phyloP scores from a whole-genome alignment of 2,329 filamentous ascomycete species.

The Exophiala aquamarina region DNA sequence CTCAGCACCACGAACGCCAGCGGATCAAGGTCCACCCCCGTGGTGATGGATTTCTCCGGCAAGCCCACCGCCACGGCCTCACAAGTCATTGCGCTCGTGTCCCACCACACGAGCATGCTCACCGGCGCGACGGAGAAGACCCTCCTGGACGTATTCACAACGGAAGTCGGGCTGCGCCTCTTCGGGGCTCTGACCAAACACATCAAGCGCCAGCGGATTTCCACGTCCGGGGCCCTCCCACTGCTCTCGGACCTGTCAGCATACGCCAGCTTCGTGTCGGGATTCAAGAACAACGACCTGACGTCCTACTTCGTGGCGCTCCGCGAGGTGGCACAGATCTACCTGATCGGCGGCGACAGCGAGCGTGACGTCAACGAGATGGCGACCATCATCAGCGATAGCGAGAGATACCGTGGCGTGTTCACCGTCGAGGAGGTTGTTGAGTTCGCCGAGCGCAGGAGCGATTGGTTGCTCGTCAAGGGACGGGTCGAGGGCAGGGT shows the following conservation, averaged over 20 bases:
- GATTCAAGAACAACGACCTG: slow-evolving; percentile 78
- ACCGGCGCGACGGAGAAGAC: slow-evolving; percentile 95
- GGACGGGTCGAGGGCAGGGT: slow-evolving; percentile 90
- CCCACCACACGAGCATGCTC: slow-evolving; percentile 87
- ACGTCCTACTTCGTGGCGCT: slow-evolving; percentile 89
- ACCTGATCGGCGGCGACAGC: slow-evolving; percentile 73
- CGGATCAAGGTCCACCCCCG: slow-evolving; percentile 5
- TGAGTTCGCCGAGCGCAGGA: slow-evolving; percentile 89
- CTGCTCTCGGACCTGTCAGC: slow-evolving; percentile 96
- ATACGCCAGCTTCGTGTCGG: slow-evolving; percentile 81
- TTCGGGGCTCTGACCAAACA: slow-evolving; percentile 95
- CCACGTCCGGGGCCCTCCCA: slow-evolving; percentile 82
- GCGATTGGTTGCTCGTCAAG: slow-evolving; percentile 92
- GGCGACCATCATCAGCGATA: slow-evolving; percentile 90
- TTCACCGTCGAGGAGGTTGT: slow-evolving; percentile 96
- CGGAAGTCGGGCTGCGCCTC: slow-evolving; percentile 89
- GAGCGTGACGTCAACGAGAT: slow-evolving; percentile 80
- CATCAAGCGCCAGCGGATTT: slow-evolving; percentile 91
- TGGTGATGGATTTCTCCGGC: slow-evolving; percentile 43
- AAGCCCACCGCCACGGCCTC: slow-evolving; percentile 72
- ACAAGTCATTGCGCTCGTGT: slow-evolving; percentile 80
- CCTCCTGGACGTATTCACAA: slow-evolving; percentile 97
- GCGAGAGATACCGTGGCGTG: slow-evolving; percentile 83
- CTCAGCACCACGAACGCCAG: slow-evolving; percentile 7
- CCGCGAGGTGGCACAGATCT: slow-evolving; percentile 91